Percentiles rank a stretch among this genome's conserved stretches.
Evolutionary conservation across 345 rosid genomes (phyloP).

Genomic region (Lepidium didymum): DNA sequence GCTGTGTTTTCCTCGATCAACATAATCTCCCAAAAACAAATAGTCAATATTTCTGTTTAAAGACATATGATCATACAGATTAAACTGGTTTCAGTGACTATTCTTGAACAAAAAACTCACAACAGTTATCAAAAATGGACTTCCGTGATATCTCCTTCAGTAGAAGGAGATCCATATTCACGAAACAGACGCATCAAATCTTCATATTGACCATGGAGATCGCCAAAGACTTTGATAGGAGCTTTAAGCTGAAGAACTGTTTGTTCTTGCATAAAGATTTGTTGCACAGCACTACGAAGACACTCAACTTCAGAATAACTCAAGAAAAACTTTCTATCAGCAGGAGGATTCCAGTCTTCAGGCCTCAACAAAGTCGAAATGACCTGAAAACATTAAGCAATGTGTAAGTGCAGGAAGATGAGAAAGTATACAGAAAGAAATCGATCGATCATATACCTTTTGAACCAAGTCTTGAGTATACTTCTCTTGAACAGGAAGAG

Average conservation of each 20-base stretch:
- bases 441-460: slow-evolving; percentile 35
- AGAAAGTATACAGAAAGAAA: neutral
- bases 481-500: slow-evolving; percentile 50
- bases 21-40: slow-evolving; percentile 90
- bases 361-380: slow-evolving; percentile 70
- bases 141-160: slow-evolving; percentile 84
- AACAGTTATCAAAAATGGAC: slow-evolving; percentile 12
- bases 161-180: slow-evolving; percentile 76
- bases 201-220: slow-evolving; percentile 81
- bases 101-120: neutral
- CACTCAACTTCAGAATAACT: slow-evolving; percentile 62
- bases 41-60: slow-evolving; percentile 71
- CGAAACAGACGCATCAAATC: slow-evolving; percentile 73
- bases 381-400: slow-evolving; percentile 39
- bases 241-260: slow-evolving; percentile 72
- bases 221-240: slow-evolving; percentile 79
- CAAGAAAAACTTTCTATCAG: slow-evolving; percentile 59
- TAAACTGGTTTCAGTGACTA: neutral
- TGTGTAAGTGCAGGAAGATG: slow-evolving; percentile 1
- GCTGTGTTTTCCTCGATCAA: slow-evolving; percentile 91
- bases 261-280: slow-evolving; percentile 63
- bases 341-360: slow-evolving; percentile 70
- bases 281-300: slow-evolving; percentile 66
- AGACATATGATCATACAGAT: neutral
- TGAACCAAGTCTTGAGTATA: slow-evolving; percentile 69